Evolutionary conservation across 2,329 filamentous ascomycete genomes (phyloP).

Genomic region (Bisporella sp.): DNA sequence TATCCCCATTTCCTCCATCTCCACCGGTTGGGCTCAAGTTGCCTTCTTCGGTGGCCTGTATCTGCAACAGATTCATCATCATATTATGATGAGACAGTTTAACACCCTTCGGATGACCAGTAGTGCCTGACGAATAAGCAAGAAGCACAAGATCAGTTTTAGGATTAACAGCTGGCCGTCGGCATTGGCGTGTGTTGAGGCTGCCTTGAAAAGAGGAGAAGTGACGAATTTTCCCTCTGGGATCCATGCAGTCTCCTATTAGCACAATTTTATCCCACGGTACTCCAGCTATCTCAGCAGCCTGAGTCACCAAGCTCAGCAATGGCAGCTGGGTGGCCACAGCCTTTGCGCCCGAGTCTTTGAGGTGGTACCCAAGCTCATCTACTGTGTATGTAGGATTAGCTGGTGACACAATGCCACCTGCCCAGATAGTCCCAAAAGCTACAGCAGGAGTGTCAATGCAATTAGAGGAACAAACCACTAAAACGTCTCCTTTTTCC

Average conservation of each 20-base stretch:
- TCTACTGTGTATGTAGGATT: slow-evolving; percentile 81
- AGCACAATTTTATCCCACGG: slow-evolving; percentile 65
- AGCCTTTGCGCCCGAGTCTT: slow-evolving; percentile 65
- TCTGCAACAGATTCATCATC: no score
- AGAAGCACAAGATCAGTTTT: not conserved
- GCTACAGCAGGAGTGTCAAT: slow-evolving; percentile 72
- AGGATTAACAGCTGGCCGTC: not conserved
- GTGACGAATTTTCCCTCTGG: not conserved
- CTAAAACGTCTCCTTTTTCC: slow-evolving; percentile 74
- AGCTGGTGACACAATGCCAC: slow-evolving; percentile 71
- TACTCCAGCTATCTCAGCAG: slow-evolving; percentile 62
- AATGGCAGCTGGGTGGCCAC: slow-evolving; percentile 65
- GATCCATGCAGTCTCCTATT: slow-evolving; percentile 54
- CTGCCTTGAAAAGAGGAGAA: not conserved
- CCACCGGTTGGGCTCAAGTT: not conserved
- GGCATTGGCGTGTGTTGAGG: no score
- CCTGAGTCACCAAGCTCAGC: slow-evolving; percentile 56
- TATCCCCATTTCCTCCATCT: not conserved
- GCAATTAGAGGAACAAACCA: slow-evolving; percentile 73
- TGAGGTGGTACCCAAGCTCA: slow-evolving; percentile 76
- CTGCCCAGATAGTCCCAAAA: slow-evolving; percentile 75
- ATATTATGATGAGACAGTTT: no score
- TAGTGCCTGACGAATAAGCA: not conserved
- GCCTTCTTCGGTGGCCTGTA: not conserved
- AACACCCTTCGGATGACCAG: not conserved